phyloP scores from a whole-genome alignment of 345 rosid species.

The Boechera retrofracta region DNA sequence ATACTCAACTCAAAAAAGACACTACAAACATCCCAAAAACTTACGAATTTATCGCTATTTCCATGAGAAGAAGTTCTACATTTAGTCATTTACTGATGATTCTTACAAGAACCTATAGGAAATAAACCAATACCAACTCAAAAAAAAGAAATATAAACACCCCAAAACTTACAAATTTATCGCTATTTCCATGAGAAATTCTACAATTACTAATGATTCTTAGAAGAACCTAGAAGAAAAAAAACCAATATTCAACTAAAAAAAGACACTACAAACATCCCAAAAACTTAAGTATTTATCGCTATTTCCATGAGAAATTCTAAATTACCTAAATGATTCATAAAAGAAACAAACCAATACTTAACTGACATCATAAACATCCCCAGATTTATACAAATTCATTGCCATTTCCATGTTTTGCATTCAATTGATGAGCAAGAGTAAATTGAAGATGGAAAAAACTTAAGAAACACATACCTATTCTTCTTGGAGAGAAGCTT shows the following conservation, averaged over 20 bases:
- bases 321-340: not conserved
- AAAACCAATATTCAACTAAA: not conserved
- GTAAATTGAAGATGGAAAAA: not conserved
- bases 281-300: not conserved
- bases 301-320: not conserved
- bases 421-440: not conserved
- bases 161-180: not conserved
- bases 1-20: not conserved
- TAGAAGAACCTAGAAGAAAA: not conserved
- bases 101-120: no score
- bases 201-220: not conserved
- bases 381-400: not conserved
- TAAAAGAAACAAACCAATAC: not conserved
- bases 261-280: not conserved
- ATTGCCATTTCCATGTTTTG: not conserved
- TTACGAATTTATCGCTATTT: not conserved
- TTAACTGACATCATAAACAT: not conserved
- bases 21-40: not conserved
- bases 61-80: no score
- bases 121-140: no score
- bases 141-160: no score
- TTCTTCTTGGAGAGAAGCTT: constrained; percentile 92
- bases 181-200: not conserved
- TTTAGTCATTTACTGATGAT: no score
- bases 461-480: constrained; percentile 49